phyloP scores from a whole-genome alignment of 805 yeast species.

The Crinitomyces ghanaensis region DNA sequence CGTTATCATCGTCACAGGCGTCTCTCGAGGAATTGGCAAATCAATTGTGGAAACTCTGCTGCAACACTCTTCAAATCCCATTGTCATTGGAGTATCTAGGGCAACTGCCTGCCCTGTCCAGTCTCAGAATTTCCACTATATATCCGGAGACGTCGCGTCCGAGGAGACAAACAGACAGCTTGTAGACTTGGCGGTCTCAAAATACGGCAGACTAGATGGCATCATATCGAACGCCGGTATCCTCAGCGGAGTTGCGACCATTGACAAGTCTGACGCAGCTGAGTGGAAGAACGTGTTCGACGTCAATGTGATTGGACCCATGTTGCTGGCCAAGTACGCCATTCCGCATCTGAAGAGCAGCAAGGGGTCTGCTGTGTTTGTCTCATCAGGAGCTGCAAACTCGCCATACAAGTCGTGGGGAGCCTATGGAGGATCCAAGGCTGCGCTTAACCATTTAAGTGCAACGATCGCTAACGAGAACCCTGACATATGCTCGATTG shows the following conservation, averaged over 20 bases:
- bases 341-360: constrained; percentile 47
- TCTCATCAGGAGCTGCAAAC: constrained; percentile 77
- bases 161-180: constrained; percentile 26
- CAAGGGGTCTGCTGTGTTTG: constrained; percentile 60
- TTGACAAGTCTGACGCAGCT: constrained; percentile 38
- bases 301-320: constrained; percentile 67
- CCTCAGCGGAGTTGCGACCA: constrained; percentile 59
- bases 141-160: constrained; percentile 46
- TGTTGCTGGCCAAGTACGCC: constrained; percentile 42
- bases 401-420: constrained; percentile 59
- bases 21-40: constrained; percentile 57
- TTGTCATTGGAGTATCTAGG: constrained; percentile 66
- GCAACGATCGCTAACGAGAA: constrained; percentile 60
- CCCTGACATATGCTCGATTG: constrained; percentile 41
- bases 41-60: constrained; percentile 50
- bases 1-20: constrained; percentile 28
- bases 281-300: constrained; percentile 60
- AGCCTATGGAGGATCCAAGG: constrained; percentile 86
- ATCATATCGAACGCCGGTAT: constrained; percentile 64
- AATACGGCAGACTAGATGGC: constrained; percentile 42
- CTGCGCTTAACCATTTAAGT: constrained; percentile 75
- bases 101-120: constrained; percentile 34
- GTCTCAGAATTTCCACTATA: constrained; percentile 15
- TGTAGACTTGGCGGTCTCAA: constrained; percentile 32
- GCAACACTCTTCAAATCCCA: constrained; percentile 22